Evolutionary conservation across 106 monocot genomes (phyloP), one percentile per base, ranked within the genome.

Genomic region (Iris macrosiphon): DNA sequence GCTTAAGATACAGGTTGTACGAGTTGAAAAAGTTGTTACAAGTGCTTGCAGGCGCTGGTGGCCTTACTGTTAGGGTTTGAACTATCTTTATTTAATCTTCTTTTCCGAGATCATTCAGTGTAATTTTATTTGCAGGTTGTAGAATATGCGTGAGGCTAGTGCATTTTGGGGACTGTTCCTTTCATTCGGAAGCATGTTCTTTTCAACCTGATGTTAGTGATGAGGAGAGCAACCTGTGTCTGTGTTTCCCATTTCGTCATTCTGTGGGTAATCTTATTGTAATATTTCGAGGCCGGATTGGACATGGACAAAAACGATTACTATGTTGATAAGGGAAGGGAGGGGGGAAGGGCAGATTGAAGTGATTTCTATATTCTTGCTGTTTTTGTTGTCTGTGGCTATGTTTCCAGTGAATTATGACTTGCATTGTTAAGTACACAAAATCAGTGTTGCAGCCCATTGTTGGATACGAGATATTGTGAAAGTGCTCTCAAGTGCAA

Each of bases 221-320:
- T 23, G 14, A 11, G 39, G 56, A 25, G 16, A 57, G 18, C 35
- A 39, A 40, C 23, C 22, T 40, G 25, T 6, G 19, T 34, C 20
- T 26, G n/a, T n/a, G n/a, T 33, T 1, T 35, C 11, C 21, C 34
- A 13, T 13, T 57, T 57, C 21, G 30, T 23, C 19, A 24, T 24
- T 20, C 25, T 1, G n/a, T n/a, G n/a, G n/a, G n/a, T 38, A 22
- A 12, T 35, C 38, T 40, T 35, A 39, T 26, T 57, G 56, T 57
- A 57, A 57, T 38, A 57, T 57, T 38, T 57, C 35, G 16, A 38
- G 37, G 56, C 40, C 38, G 56, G n/a, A n/a, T n/a, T n/a, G n/a
- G n/a, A 24, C 40, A 35, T 57, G 33, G 30, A 39, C 37, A n/a
- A 18, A 57, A 40, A 17, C 6, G 1, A 2, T 57, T 0, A 8